phyloP scores from a whole-genome alignment of 179 eudicot genomes.

The Silene vulgaris region DNA sequence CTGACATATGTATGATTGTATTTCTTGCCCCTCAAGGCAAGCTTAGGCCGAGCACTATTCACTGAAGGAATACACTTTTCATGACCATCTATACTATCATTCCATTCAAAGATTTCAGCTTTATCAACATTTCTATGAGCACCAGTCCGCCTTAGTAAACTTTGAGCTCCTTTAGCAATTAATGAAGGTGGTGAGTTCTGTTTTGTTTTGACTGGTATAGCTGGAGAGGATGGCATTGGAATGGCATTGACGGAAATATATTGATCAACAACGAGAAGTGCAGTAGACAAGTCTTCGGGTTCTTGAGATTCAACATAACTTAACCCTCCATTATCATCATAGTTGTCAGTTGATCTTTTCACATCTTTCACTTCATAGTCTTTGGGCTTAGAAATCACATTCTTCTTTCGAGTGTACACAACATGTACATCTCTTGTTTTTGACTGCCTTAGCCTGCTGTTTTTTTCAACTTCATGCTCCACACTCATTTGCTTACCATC shows the following conservation, averaged over 20 bases:
- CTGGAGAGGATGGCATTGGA: slow-evolving; percentile 9
- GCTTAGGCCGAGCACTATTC: slow-evolving; percentile 2
- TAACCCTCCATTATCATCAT: slow-evolving; percentile 16
- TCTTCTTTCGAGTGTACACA: slow-evolving; percentile 27
- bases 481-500: slow-evolving; percentile 10
- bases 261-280: slow-evolving; percentile 31
- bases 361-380: slow-evolving; percentile 5
- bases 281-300: slow-evolving; percentile 31
- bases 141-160: slow-evolving; percentile 21
- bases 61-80: slow-evolving; percentile 5
- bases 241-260: slow-evolving; percentile 24
- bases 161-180: slow-evolving; percentile 27
- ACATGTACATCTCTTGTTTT: slow-evolving; percentile 16
- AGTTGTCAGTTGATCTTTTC: slow-evolving; percentile 10
- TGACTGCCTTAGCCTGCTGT: slow-evolving; percentile 7
- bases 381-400: slow-evolving; percentile 1
- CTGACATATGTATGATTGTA: slow-evolving; percentile 22
- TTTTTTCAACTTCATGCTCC: slow-evolving; percentile 9
- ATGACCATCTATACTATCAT: slow-evolving; percentile 18
- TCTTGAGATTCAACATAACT: slow-evolving; percentile 33
- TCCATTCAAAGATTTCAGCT: slow-evolving; percentile 28
- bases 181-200: slow-evolving; percentile 20
- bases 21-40: slow-evolving; percentile 15
- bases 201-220: slow-evolving; percentile 7
- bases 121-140: slow-evolving; percentile 6